Evolutionary conservation across 164 flowering plant genomes (phyloP), one percentile per base, ranked within the genome.

Genomic region (Kingdonia uniflora): DNA sequence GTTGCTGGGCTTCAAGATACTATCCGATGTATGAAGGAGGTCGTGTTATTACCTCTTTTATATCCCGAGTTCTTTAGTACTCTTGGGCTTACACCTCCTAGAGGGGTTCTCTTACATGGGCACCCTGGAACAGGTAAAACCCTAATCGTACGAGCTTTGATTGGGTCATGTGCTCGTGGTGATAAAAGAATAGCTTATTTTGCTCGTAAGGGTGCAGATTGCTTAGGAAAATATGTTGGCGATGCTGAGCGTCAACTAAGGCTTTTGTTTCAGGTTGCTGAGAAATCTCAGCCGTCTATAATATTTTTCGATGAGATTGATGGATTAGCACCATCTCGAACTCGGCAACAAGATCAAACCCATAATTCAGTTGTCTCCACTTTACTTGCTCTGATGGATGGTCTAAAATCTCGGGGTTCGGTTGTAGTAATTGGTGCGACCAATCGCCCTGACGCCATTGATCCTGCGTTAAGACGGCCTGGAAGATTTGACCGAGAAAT

Each of bases 71-170:
- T 80, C 60, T 92, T 84, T 70, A 70, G 58, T 49, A 75, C 62
- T 56, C 42, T 92, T 42, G 95, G 99, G 43, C 77, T 92, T 56
- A 80, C 87, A 11, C 95, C 99, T 68, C 99, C 99, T 19, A 77
- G 99, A 69, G 99, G 99, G 47, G 84, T 92, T 66, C 89, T 92
- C 57, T 76, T 92, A 74, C 99, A 88, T 78, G 99, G 99, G 22
- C 74, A 86, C 70, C 99, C 97, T 58, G 99, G 99, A 55, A 92
- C 99, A 10, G 99, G 99, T 45, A 92, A 92, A 74, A 92, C 99
- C 37, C 77, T 82, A 17, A 87, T 84, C 5, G 99, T 92, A 45
- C 82, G 97, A 21, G 86, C 99, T 41, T 69, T 92, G 55, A 80
- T 92, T 60, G 97, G 99, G 62, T 76, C 97, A 23, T 88, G 96